Percentiles rank a stretch among this genome's conserved stretches.
phyloP scores from a whole-genome alignment of 140 eudicot species.

The Ambrosia hybrid region DNA sequence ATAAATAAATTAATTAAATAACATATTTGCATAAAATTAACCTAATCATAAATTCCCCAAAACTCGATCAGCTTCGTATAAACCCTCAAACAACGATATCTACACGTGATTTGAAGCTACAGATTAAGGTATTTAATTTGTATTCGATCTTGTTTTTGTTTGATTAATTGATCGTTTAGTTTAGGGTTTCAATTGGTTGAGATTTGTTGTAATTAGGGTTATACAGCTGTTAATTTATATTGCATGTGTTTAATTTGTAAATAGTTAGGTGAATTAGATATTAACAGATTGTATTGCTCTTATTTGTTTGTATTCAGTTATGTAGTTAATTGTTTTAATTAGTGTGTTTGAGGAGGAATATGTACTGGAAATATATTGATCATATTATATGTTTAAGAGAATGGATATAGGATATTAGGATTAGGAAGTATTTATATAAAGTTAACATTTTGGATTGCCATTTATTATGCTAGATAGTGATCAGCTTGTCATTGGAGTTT shows the following conservation, averaged over 20 bases:
- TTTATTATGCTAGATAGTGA: conserved; percentile 26
- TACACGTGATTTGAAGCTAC: conserved; percentile 31
- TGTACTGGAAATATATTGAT: conserved; percentile 20
- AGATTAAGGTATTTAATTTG: conserved; percentile 37
- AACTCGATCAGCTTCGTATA: conserved; percentile 41
- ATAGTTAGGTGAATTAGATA: conserved; percentile 30
- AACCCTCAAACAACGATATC: conserved; percentile 30
- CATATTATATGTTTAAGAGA: conserved; percentile 12
- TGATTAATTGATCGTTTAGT: neutral
- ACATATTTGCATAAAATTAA: conserved; percentile 26
- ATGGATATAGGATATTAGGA: conserved; percentile 11
- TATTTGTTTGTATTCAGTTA: neutral
- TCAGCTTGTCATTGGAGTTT: conserved; percentile 3
- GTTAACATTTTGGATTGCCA: conserved; percentile 14
- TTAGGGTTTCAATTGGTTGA: conserved; percentile 34
- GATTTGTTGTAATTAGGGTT: conserved; percentile 23
- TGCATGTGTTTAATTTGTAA: conserved; percentile 30
- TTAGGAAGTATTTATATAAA: conserved; percentile 7
- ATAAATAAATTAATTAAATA: neutral
- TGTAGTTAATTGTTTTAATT: neutral
- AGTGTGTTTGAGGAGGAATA: conserved; percentile 9
- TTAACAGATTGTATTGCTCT: conserved; percentile 22
- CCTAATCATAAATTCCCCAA: conserved; percentile 23
- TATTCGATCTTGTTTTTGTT: conserved; percentile 30
- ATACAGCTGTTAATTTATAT: conserved; percentile 19